Evolutionary conservation across 225 moss, liverwort and hornwort species (phyloP).

Genomic region (Bryoerythrophyllum caledonicum): DNA sequence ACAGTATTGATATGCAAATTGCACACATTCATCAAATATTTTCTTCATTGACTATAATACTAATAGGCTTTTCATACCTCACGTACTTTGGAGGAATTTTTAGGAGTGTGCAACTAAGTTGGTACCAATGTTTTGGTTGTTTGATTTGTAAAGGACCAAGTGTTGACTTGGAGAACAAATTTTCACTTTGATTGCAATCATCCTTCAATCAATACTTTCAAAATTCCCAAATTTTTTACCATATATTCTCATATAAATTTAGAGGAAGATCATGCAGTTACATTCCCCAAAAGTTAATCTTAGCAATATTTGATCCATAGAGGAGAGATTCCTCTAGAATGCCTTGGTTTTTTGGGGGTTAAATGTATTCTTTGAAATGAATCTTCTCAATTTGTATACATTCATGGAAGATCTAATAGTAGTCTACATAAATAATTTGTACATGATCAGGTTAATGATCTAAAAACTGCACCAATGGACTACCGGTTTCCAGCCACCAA

Average conservation of each 20-base stretch:
- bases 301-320: no score
- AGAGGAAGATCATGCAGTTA: no score
- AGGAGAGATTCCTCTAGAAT: no score
- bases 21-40: rapidly evolving
- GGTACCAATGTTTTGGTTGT: no score
- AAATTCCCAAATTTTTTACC: no score
- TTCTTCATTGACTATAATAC: not conserved
- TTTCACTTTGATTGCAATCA: no score
- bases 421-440: not conserved
- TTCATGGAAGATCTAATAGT: not conserved
- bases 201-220: no score
- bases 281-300: no score
- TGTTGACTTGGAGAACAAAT: no score
- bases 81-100: not conserved
- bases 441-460: constrained; percentile 50
- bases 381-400: not conserved
- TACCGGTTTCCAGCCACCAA: constrained; percentile 83
- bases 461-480: constrained; percentile 91
- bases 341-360: no score
- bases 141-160: no score
- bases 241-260: no score
- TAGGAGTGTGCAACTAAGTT: not conserved
- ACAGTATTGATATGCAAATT: not conserved
- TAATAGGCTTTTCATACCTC: rapidly evolving
- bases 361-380: not conserved